Evolutionary conservation across 1,284 basidiomycete species (phyloP).

Genomic region (Kalmanozyma brasiliensis): DNA sequence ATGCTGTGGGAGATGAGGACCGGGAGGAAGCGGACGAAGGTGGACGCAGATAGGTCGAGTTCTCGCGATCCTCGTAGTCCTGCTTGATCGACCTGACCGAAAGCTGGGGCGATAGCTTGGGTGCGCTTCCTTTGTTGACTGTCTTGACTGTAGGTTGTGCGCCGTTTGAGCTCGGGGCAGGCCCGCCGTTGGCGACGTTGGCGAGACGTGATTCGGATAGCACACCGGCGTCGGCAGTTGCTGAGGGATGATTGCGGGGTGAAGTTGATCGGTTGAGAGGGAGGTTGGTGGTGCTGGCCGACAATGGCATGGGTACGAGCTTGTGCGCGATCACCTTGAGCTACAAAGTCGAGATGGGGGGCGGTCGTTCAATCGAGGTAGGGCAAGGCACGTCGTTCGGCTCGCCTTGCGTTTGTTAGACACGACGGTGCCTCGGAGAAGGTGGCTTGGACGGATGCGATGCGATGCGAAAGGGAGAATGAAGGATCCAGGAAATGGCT

Average conservation of each 20-base stretch:
- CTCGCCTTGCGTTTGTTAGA: no score
- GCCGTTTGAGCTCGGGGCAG: conserved; percentile 8
- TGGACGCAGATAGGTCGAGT: conserved; percentile 6
- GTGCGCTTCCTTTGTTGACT: conserved; percentile 5
- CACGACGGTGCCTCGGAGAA: no score
- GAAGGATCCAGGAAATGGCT: no score
- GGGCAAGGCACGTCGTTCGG: no score
- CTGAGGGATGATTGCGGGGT: neutral
- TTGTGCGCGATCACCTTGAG: no score
- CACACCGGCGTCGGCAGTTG: conserved; percentile 21
- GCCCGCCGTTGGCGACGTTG: conserved; percentile 14
- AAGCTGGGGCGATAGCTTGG: conserved; percentile 33
- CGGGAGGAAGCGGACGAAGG: conserved; percentile 17
- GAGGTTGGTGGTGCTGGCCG: conserved; percentile 7
- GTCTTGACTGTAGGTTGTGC: neutral
- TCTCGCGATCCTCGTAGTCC: conserved; percentile 30
- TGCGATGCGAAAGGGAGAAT: no score
- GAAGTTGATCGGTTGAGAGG: conserved; percentile 3
- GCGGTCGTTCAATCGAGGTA: no score
- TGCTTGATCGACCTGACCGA: conserved; percentile 44
- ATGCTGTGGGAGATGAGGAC: conserved; percentile 12
- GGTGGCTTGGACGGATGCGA: no score
- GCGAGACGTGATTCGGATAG: conserved; percentile 22
- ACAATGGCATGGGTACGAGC: conserved; percentile 24
- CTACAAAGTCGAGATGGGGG: no score